Evolutionary conservation across 179 eudicot species (phyloP), one percentile per base, ranked within the genome.

Genomic region (Heliamphora pulchella): DNA sequence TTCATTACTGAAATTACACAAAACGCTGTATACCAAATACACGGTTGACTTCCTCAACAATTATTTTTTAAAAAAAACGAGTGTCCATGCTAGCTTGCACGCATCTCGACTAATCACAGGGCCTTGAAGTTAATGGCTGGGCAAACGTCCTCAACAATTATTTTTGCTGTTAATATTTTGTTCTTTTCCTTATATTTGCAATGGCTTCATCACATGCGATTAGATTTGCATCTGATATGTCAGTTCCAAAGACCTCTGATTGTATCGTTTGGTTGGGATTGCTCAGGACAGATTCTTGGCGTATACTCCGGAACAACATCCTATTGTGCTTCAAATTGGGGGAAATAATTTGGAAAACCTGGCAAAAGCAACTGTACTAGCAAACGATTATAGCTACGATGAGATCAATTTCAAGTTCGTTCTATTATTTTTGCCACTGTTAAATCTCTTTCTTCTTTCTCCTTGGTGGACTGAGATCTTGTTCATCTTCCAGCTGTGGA

Each of bases 261-360:
- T 41, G 78, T 7, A 9, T 71, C 17, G 63, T 79, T 70, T 79
- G 46, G 71, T 64, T 80, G 62, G 71, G 63, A 70, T 80, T 84
- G 77, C 79, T 70, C 96, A 93, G 98, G 98, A 95, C 83, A 91
- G 94, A 84, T 95, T 91, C 82, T 90, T 95, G 87, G 92, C 86
- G 54, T 95, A 86, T 79, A 82, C 89, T 78, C 93, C 90, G 3
- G 98, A 95, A 82, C 98, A 95, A 80, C 98, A 95, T 84, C 98
- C 98, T 70, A 90, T 95, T 80, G 97, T 88, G 78, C 98, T 96
- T 79, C 99, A 96, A 84, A 87, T 96, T 87, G 99, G 98, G 46
- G 99, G 99, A 78, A 94, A 77, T 82, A 94, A 94, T 81, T 87
- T 94, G 88, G 94, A 91, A 74, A 93, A 93, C 83, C 82, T 95